Evolutionary conservation across 2,329 filamentous ascomycete species (phyloP), one percentile per base, ranked within the genome.

Genomic region (Alternaria triticina): DNA sequence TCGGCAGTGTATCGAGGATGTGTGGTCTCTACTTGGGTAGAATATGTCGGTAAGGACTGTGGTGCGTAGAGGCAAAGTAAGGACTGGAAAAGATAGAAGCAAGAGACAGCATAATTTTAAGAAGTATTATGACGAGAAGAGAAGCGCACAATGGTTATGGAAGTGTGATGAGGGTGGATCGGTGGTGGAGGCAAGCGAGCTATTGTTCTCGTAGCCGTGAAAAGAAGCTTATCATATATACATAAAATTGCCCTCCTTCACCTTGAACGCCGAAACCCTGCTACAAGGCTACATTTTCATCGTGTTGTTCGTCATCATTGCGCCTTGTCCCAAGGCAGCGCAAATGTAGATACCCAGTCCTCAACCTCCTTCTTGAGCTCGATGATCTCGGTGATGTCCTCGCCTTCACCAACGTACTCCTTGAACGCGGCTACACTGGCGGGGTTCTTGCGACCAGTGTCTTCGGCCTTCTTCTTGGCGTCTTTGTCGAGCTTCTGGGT

Each of bases 321-420:
- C 43, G 67, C 59, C 69, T 79, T 79, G 57, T 76, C 74, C 80
- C 80, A 82, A 2, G 80, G 80, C 23, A 82, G 67, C 25, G 75
- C 77, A 62, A 82, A 82, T 7, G 80, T 82, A 20, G 78, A 77
- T 13, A 80, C 79, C 80, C 80, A 82, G 52, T 81, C 79, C 63
- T 80, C 78, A 8, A 82, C 80, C 51, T 82, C 80, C 57, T 77
- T 76, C 51, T 80, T 69, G 30, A 82, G 65, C 61, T 81, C 77
- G 27, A 82, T 74, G 33, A 82, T 80, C 23, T 82, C 80, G 6
- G 77, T 80, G 47, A 81, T 74, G 15, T 82, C 78, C 49, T 81
- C 75, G 23, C 80, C 80, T 56, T 81, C 79, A 50, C 78, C 78
- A 10, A 82, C 70, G 58, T 79, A 80, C 61, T 82, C 79, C 64